Evolutionary conservation across 2,329 filamentous ascomycete genomes (phyloP), one percentile per base, ranked within the genome.

Genomic region (Neofusicoccum laricinum): DNA sequence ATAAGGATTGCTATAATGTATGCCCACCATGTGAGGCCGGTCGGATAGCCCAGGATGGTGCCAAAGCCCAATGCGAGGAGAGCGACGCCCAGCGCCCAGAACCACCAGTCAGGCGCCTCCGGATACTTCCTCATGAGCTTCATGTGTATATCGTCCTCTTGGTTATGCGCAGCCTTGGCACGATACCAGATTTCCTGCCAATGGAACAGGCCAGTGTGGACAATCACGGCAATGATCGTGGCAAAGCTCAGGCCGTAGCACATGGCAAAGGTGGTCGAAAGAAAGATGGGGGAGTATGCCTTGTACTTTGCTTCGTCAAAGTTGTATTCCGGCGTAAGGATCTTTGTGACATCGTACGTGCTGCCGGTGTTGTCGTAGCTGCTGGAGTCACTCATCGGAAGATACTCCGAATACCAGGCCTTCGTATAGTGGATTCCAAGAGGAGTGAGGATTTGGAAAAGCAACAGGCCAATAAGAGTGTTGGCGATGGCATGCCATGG

Each of bases 11-110:
- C 83, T 5, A 92, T 75, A 49, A 92, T 73, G 69, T 91, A 91
- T 0, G 86, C 86, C 89, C 89, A 92, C 88, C 88, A 91, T 1
- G 82, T 81, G 66, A 91, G 78, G 66, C 90, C 87, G 14, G 90
- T 91, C 0, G 86, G 85, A 70, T 86, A 91, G 1, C 76, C 81
- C 4, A 81, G 71, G 1, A 77, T 73, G 2, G 80, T 78, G 4
- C 77, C 81, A 0, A 85, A 73, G 0, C 77, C 79, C 0, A 87
- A 72, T 1, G 72, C 82, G n/a, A 86, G 75, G 74, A 85, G 84
- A 61, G 80, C 21, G 3, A 79, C 65, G 21, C 82, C 79, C n/a
- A 84, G 74, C 6, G 66, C 67, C 0, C 71, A 69, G 64, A 86
- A 88, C 85, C 85, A 88, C 83, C 83, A 87, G 41, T 82, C 72